A percentile compares a stretch with the other conserved stretches of the same genome.
phyloP scores from a whole-genome alignment of 805 yeast species.

The Teunomyces aglyptinius region DNA sequence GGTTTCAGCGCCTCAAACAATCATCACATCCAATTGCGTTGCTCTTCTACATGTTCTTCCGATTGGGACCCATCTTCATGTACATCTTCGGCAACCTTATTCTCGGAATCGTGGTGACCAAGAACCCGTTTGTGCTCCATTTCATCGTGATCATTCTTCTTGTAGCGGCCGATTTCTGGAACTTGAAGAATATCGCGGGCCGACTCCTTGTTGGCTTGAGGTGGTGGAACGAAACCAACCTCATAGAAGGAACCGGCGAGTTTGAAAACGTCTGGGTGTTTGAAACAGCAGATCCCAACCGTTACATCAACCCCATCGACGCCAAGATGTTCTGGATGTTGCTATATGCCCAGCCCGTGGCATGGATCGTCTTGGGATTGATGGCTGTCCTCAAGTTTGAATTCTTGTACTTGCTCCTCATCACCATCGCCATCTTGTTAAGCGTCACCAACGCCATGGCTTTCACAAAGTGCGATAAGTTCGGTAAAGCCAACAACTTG shows the following conservation, averaged over 20 bases:
- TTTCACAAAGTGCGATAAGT: constrained; percentile 87
- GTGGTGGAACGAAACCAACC: constrained; percentile 88
- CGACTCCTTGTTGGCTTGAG: constrained; percentile 84
- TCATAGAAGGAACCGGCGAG: constrained; percentile 48
- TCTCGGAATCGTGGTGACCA: constrained; percentile 41
- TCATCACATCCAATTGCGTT: constrained; percentile 86
- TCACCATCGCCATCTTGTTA: constrained; percentile 65
- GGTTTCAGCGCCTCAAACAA: constrained; percentile 45
- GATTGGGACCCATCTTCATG: constrained; percentile 60
- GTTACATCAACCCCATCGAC: constrained; percentile 85
- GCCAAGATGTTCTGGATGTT: constrained; percentile 85
- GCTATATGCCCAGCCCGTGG: constrained; percentile 68
- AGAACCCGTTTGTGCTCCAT: constrained; percentile 56
- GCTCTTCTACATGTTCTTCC: constrained; percentile 57
- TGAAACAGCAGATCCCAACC: constrained; percentile 73
- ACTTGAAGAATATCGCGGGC: constrained; percentile 87
- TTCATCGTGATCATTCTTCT: constrained; percentile 76
- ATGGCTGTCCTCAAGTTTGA: constrained; percentile 78
- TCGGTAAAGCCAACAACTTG: constrained; percentile 74
- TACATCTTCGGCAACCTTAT: constrained; percentile 72
- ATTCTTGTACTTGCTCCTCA: constrained; percentile 61
- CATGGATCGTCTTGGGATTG: constrained; percentile 74
- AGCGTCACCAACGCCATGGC: constrained; percentile 85
- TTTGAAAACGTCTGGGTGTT: constrained; percentile 78
- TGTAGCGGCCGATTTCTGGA: constrained; percentile 91